These are phyloP conservation scores for Chenopodium berlandieri DNA, from an alignment of 148 eudicot genomes.

Conservation along the genomic window DNA sequence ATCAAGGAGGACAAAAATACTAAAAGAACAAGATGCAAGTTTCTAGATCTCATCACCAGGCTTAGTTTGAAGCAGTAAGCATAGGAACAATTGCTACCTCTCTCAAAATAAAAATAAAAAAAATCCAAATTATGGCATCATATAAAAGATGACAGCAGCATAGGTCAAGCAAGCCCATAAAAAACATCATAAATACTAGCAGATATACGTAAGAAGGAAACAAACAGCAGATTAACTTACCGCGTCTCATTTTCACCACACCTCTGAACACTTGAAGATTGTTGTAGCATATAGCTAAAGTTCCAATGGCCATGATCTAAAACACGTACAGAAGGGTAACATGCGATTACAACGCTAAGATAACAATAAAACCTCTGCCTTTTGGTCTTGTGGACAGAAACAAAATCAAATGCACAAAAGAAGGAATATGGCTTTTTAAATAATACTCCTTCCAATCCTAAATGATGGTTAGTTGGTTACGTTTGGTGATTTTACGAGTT, in stretches of 20 bases:
- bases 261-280: conserved; percentile 89
- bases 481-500: no score
- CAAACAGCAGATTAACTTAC: conserved; percentile 36
- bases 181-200: not conserved
- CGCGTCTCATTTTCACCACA: conserved; percentile 90
- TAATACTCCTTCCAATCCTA: not conserved
- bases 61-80: not conserved
- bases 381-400: not conserved
- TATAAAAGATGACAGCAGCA: not conserved
- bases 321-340: conserved; percentile 14
- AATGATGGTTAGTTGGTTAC: no score
- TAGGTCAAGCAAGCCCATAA: not conserved
- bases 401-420: not conserved
- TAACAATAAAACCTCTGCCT: not conserved
- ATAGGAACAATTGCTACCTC: not conserved
- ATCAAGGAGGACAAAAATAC: not conserved
- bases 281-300: conserved; percentile 86
- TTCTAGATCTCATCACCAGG: not conserved
- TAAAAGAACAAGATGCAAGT: not conserved
- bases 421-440: not conserved
- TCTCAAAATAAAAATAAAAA: not conserved
- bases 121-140: not conserved
- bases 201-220: not conserved
- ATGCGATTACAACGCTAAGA: conserved; percentile 4
- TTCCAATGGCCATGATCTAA: conserved; percentile 82